Conservation (phyloP, 345 rosid genomes). For the Chamaenerion angustifolium region DNA sequence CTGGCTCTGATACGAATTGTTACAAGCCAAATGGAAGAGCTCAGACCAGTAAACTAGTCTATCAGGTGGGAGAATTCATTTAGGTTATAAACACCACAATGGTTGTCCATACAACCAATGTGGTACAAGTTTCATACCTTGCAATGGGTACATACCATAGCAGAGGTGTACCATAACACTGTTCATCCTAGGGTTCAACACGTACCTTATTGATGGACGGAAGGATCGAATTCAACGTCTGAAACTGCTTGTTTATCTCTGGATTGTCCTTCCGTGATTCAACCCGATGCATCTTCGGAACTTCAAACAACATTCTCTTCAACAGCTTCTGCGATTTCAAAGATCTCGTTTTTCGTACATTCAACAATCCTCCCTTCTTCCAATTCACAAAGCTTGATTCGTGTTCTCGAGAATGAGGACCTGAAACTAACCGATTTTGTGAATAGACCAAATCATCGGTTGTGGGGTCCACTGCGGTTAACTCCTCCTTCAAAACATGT, state of each 20-base stretch:
- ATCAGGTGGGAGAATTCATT: too few relatives aligned
- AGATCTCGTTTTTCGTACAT: slow-evolving; percentile 9
- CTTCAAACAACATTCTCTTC: slow-evolving; percentile 65
- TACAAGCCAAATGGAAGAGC: too few relatives aligned
- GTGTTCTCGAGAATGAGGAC: slow-evolving; percentile 25
- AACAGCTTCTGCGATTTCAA: slow-evolving; percentile 37
- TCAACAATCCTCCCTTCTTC: slow-evolving; percentile 27
- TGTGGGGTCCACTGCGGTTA: slow-evolving; percentile 17
- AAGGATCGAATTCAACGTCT: slow-evolving; percentile 45
- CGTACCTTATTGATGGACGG: slow-evolving; percentile 62
- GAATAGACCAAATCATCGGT: slow-evolving; percentile 49
- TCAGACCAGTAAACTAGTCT: too few relatives aligned
- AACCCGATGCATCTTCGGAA: slow-evolving; percentile 15
- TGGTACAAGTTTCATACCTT: too few relatives aligned
- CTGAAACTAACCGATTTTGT: slow-evolving; percentile 40
- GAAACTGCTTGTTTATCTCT: slow-evolving; percentile 36
- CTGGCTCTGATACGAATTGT: too few relatives aligned
- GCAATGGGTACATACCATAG: too few relatives aligned
- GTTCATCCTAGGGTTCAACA: too few relatives aligned
- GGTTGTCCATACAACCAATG: too few relatives aligned
- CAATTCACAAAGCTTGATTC: slow-evolving; percentile 53
- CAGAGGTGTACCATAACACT: too few relatives aligned
- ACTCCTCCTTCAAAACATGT: slow-evolving; percentile 19
- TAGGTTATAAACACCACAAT: too few relatives aligned
- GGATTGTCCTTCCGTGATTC: slow-evolving; percentile 30